A percentile compares a stretch with the other conserved stretches of the same genome.
These are phyloP conservation scores for Alnus rubra DNA, from an alignment of 306 rosid genomes.

Conservation along the genomic window DNA sequence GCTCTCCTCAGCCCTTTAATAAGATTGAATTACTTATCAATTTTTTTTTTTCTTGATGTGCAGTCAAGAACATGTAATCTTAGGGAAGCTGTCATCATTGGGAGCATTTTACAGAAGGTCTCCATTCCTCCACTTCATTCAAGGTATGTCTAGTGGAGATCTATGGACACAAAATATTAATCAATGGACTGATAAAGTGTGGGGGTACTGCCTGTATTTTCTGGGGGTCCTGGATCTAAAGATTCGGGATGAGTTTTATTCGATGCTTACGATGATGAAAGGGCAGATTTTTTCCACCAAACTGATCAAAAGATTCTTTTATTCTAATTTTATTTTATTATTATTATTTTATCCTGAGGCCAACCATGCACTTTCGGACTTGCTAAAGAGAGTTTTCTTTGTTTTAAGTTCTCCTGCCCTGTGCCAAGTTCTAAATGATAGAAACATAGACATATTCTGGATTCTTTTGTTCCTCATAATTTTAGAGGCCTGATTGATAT, in stretches of 20 bases:
- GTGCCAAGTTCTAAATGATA: background rate
- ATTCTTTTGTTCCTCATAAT: background rate
- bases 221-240: background rate
- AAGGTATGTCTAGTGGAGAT: conserved; percentile 49
- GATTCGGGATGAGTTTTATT: background rate
- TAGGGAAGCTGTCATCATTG: conserved; percentile 93
- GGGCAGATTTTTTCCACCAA: background rate
- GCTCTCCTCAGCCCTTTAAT: too few relatives aligned
- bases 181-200: background rate
- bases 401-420: background rate
- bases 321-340: too few relatives aligned
- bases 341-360: background rate
- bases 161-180: conserved; percentile 2
- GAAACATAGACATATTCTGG: background rate
- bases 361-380: background rate
- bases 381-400: background rate
- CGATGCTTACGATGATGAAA: background rate
- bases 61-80: conserved; percentile 83
- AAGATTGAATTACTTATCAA: too few relatives aligned
- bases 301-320: background rate
- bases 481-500: background rate
- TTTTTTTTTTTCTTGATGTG: conserved; percentile 36
- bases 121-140: conserved; percentile 94
- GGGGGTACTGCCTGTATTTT: background rate
- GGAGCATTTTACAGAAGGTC: conserved; percentile 81